Percentiles rank a stretch among this genome's conserved stretches.
Evolutionary conservation across 2,329 filamentous ascomycete species (phyloP).

Genomic region (Sporothrix sp.): DNA sequence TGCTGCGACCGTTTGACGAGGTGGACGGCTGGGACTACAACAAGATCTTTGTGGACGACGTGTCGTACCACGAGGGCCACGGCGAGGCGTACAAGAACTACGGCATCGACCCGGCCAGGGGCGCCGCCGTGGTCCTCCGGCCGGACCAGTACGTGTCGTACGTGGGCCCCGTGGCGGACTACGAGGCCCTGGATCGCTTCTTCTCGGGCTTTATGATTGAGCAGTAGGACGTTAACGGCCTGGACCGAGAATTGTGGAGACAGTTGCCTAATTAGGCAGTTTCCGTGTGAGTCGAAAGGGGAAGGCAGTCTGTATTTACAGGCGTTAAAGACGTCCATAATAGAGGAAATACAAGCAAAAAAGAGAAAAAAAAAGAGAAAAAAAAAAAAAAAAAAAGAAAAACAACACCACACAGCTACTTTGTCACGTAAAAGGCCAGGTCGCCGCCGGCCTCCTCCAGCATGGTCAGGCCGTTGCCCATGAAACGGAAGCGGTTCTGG

Average conservation of each 20-base stretch:
- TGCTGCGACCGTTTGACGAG: slow-evolving; percentile 35
- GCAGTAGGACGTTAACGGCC: too few species aligned
- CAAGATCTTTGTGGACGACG: slow-evolving; percentile 45
- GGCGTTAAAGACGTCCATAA: not conserved
- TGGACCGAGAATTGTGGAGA: not conserved
- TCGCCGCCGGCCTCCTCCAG: not conserved
- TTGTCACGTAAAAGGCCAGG: not conserved
- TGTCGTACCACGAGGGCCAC: slow-evolving; percentile 44
- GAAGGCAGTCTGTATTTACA: not conserved
- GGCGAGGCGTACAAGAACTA: slow-evolving; percentile 48
- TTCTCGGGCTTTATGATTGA: slow-evolving; percentile 13
- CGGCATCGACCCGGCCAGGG: slow-evolving; percentile 36
- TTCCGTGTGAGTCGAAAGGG: not conserved
- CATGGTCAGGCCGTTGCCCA: slow-evolving; percentile 10
- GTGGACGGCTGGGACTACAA: slow-evolving; percentile 43
- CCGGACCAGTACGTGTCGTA: slow-evolving; percentile 26
- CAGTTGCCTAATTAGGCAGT: not conserved
- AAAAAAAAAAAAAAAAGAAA: too few species aligned
- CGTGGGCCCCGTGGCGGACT: slow-evolving; percentile 9
- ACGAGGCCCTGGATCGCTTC: slow-evolving; percentile 10
- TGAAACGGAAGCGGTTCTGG: slow-evolving; percentile 9
- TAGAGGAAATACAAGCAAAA: too few species aligned
- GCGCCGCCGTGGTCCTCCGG: slow-evolving; percentile 44
- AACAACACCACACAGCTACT: not conserved
- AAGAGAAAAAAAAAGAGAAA: too few species aligned